phyloP scores from a whole-genome alignment of 31 red algal species.

The Bonnemaisonia californica region DNA sequence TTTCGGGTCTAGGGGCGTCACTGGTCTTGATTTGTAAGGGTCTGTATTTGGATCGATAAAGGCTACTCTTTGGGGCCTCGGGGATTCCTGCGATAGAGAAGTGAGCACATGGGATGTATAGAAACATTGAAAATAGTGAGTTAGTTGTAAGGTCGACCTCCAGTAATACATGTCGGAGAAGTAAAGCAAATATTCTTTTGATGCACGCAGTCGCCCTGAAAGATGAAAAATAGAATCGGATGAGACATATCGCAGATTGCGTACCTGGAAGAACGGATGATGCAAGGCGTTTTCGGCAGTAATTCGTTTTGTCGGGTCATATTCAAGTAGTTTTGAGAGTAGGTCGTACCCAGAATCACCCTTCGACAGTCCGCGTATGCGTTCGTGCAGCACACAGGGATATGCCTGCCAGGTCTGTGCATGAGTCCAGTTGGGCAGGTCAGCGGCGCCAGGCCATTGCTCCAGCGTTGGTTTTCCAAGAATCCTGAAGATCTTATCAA shows the following conservation, averaged over 20 bases:
- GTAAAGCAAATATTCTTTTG: background rate
- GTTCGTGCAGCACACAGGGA: slow-evolving; percentile 57
- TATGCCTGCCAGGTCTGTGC: slow-evolving; percentile 76
- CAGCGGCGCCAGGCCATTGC: slow-evolving; percentile 76
- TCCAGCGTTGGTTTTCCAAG: slow-evolving; percentile 87
- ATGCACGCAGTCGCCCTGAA: too few species aligned
- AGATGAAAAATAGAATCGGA: too few species aligned
- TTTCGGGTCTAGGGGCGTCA: slow-evolving; percentile 81
- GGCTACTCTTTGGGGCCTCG: slow-evolving; percentile 53
- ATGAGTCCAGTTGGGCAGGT: slow-evolving; percentile 83
- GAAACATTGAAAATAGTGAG: too few species aligned
- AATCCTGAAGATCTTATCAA: slow-evolving; percentile 94
- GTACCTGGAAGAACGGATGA: slow-evolving; percentile 87
- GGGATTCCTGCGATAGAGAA: slow-evolving; percentile 40
- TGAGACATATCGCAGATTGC: background rate
- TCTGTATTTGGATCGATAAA: slow-evolving; percentile 73
- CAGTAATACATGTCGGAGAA: too few species aligned
- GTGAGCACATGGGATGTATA: background rate
- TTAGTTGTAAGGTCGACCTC: too few species aligned
- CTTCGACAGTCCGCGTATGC: slow-evolving; percentile 49
- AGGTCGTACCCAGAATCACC: slow-evolving; percentile 73
- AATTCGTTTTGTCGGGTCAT: slow-evolving; percentile 90
- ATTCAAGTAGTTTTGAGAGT: slow-evolving; percentile 77
- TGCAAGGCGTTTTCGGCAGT: slow-evolving; percentile 78
- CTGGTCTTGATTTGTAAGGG: slow-evolving; percentile 83